phyloP scores from a whole-genome alignment of 441 rosid species.

The Capsella rubella region DNA sequence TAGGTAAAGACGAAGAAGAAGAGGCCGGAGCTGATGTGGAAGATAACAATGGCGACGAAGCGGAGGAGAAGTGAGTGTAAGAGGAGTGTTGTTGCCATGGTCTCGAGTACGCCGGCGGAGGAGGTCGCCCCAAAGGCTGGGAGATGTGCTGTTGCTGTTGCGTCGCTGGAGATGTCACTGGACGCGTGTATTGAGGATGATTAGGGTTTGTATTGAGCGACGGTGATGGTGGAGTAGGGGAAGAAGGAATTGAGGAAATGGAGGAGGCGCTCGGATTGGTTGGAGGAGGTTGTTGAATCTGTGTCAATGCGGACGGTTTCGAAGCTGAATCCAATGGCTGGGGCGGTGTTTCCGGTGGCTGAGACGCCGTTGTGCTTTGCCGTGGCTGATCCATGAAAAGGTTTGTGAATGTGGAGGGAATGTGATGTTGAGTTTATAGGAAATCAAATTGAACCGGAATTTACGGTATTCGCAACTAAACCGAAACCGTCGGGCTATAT shows the following conservation, averaged over 20 bases:
- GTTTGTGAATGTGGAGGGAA: slow-evolving; percentile 43
- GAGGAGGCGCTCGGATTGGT: slow-evolving; percentile 33
- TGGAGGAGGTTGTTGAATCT: slow-evolving; percentile 43
- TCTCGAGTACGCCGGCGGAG: slow-evolving; percentile 55
- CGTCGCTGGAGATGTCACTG: slow-evolving; percentile 41
- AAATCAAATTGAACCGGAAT: slow-evolving; percentile 21
- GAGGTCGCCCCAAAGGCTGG: slow-evolving; percentile 46
- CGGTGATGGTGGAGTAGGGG: slow-evolving; percentile 39
- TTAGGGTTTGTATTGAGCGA: slow-evolving; percentile 48
- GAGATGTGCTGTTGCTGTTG: slow-evolving; percentile 43
- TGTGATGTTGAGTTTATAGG: slow-evolving; percentile 25
- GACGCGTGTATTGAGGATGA: slow-evolving; percentile 43
- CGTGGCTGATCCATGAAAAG: slow-evolving; percentile 44
- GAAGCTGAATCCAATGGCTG: slow-evolving; percentile 32
- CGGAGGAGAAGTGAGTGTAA: slow-evolving; percentile 58
- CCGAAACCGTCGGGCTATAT: slow-evolving; percentile 19
- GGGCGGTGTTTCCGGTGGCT: slow-evolving; percentile 41
- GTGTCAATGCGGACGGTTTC: slow-evolving; percentile 42
- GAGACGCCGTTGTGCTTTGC: slow-evolving; percentile 44
- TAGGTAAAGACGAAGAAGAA: slow-evolving; percentile 41
- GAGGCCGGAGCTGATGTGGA: slow-evolving; percentile 47
- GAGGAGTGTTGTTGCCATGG: slow-evolving; percentile 71
- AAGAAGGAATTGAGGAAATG: slow-evolving; percentile 26
- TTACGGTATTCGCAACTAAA: background rate
- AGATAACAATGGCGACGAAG: slow-evolving; percentile 49